Conservation (phyloP, 169 alveolate species). For the Eimeria necatrix region DNA sequence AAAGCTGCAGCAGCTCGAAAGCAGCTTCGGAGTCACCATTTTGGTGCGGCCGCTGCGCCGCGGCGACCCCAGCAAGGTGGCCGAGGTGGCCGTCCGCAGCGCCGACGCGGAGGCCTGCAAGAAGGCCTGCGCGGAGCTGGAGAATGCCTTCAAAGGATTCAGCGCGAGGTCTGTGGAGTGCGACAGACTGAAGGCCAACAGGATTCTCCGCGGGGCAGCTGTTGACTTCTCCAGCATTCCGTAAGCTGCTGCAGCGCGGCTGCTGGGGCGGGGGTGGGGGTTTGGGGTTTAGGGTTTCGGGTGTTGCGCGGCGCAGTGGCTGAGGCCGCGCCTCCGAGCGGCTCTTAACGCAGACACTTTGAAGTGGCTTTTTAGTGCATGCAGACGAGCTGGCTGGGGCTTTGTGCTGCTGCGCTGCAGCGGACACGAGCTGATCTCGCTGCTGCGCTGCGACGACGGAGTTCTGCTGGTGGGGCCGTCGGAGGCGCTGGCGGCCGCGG, state of each 20-base stretch:
- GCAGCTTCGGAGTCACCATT: slow-evolving; percentile 18
- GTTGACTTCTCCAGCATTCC: slow-evolving; percentile 41
- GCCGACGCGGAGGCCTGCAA: slow-evolving; percentile 54
- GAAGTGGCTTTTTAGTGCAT: neutral
- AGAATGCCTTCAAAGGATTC: slow-evolving; percentile 32
- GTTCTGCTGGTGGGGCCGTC: slow-evolving; percentile 70
- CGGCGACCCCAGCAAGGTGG: slow-evolving; percentile 68
- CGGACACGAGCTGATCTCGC: slow-evolving; percentile 52
- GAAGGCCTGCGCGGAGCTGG: slow-evolving; percentile 65
- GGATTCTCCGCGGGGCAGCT: slow-evolving; percentile 56
- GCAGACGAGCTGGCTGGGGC: neutral
- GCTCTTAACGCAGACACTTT: too few species aligned
- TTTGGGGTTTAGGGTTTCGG: neutral
- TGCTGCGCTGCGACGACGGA: slow-evolving; percentile 72
- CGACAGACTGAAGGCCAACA: slow-evolving; percentile 55
- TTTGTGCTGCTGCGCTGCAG: slow-evolving; percentile 23
- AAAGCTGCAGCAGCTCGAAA: slow-evolving; percentile 58
- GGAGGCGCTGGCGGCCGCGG: slow-evolving; percentile 34
- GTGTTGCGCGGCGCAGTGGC: too few species aligned
- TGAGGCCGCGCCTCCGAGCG: too few species aligned
- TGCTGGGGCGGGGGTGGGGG: neutral
- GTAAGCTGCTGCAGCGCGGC: slow-evolving; percentile 14
- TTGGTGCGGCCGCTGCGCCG: slow-evolving; percentile 52
- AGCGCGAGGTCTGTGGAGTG: neutral
- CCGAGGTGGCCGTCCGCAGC: slow-evolving; percentile 33